phyloP scores from a whole-genome alignment of 257 asterid species.

The Solanum habrochaites region DNA sequence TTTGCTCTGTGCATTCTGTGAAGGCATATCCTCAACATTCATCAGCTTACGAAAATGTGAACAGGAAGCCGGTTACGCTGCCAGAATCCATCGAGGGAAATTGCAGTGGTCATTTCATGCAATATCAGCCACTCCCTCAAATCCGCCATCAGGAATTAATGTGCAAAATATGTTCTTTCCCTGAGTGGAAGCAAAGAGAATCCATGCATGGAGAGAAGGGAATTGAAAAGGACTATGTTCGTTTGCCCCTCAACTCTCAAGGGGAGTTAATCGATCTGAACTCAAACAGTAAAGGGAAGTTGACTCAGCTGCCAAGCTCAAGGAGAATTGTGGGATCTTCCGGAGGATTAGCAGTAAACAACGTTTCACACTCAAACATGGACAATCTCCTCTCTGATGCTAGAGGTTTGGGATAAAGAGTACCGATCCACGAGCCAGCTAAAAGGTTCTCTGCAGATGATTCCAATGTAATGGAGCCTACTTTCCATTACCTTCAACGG shows the following conservation, averaged over 20 bases:
- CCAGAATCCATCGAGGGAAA: conserved; percentile 9
- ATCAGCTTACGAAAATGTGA: conserved; percentile 3
- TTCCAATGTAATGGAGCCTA: conserved; percentile 14
- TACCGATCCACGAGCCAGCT: conserved; percentile 17
- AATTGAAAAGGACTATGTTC: conserved; percentile 18
- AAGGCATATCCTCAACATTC: conserved; percentile 23
- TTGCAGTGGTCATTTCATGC: conserved; percentile 16
- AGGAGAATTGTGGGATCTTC: conserved; percentile 11
- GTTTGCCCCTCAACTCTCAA: conserved; percentile 69
- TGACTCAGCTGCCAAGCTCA: conserved; percentile 19
- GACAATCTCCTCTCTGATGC: conserved; percentile 11
- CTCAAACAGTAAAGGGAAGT: conserved; percentile 23
- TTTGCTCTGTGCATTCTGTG: conserved; percentile 23
- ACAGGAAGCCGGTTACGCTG: conserved; percentile 6
- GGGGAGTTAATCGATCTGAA: conserved; percentile 43
- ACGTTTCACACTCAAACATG: background rate
- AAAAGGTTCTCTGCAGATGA: conserved; percentile 17
- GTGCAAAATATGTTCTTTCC: conserved; percentile 17
- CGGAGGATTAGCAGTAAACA: conserved; percentile 13
- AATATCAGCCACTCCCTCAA: conserved; percentile 23
- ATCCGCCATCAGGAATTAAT: conserved; percentile 24
- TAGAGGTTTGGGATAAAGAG: conserved; percentile 15
- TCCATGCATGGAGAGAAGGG: conserved; percentile 13
- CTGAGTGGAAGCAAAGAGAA: conserved; percentile 18
- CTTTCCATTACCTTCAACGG: conserved; percentile 24